These are phyloP conservation scores for Lentinula boryana DNA, from an alignment of 768 basidiomycete genomes.

Conservation along the genomic window DNA sequence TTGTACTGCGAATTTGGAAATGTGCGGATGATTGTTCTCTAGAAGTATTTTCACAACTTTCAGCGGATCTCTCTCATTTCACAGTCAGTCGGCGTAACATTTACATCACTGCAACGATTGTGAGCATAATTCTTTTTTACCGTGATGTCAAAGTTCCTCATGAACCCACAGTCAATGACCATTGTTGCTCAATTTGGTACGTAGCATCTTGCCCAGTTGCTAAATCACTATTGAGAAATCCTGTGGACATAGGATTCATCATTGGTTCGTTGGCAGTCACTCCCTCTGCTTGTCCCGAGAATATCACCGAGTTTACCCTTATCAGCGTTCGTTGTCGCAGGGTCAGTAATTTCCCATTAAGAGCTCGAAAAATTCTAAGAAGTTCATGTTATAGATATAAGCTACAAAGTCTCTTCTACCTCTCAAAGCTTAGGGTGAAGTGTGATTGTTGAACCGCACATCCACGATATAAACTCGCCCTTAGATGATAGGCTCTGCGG, in stretches of 20 bases:
- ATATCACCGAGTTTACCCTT: not conserved
- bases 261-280: not conserved
- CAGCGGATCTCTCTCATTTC: not conserved
- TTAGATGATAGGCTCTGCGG: constrained; percentile 44
- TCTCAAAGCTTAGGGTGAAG: not conserved
- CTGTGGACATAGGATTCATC: not conserved
- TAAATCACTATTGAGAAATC: not conserved
- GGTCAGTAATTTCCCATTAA: not conserved
- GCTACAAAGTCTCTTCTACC: not conserved
- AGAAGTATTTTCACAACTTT: not conserved
- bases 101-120: not conserved
- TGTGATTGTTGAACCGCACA: not conserved
- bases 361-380: not conserved
- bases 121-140: not conserved
- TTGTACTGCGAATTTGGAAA: not conserved
- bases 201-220: not conserved
- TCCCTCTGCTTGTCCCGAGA: not conserved
- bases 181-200: not conserved
- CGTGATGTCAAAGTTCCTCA: not conserved
- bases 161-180: not conserved
- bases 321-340: not conserved
- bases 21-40: not conserved
- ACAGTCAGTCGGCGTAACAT: not conserved
- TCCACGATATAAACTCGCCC: not conserved
- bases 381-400: not conserved